Conservation (phyloP, 2,329 filamentous ascomycete species). For the Aspergillus unguis region DNA sequence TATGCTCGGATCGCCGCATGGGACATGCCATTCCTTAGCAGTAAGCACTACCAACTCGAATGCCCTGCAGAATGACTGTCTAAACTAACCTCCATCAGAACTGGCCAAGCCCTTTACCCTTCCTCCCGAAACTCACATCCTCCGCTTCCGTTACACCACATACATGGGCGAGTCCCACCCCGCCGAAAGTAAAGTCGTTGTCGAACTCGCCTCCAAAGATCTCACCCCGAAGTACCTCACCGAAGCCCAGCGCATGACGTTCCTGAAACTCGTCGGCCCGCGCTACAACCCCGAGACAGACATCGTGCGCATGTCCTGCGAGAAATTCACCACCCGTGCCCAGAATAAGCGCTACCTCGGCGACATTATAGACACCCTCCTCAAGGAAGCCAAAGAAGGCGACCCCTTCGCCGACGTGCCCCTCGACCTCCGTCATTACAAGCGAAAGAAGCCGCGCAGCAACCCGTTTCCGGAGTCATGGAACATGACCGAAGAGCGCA, state of each 20-base stretch:
- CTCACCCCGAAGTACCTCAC: slow-evolving; percentile 60
- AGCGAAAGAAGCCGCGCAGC: slow-evolving; percentile 60
- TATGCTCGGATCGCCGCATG: slow-evolving; percentile 85
- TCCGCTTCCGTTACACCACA: slow-evolving; percentile 94
- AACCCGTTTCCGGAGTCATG: slow-evolving; percentile 72
- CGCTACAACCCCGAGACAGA: slow-evolving; percentile 85
- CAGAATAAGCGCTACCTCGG: slow-evolving; percentile 96
- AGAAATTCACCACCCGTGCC: slow-evolving; percentile 80
- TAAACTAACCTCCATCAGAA: slow-evolving; percentile 52
- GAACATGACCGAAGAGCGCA: slow-evolving; percentile 70
- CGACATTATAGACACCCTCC: slow-evolving; percentile 69
- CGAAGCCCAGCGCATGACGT: slow-evolving; percentile 67
- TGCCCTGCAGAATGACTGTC: background rate
- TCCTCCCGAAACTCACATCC: slow-evolving; percentile 58
- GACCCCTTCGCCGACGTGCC: slow-evolving; percentile 89
- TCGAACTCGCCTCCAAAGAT: slow-evolving; percentile 78
- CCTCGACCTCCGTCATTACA: slow-evolving; percentile 82
- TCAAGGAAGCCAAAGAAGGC: slow-evolving; percentile 72
- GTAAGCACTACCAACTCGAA: slow-evolving; percentile 53
- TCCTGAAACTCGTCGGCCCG: slow-evolving; percentile 80
- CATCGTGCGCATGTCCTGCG: slow-evolving; percentile 83
- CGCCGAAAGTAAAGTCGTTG: slow-evolving; percentile 86
- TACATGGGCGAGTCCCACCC: slow-evolving; percentile 95
- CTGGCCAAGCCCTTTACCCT: slow-evolving; percentile 81
- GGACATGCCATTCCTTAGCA: slow-evolving; percentile 89